Percentiles rank a stretch among this genome's conserved stretches.
Conservation (phyloP, 768 basidiomycete genomes). For the Pseudohyphozyma bogoriensis region DNA sequence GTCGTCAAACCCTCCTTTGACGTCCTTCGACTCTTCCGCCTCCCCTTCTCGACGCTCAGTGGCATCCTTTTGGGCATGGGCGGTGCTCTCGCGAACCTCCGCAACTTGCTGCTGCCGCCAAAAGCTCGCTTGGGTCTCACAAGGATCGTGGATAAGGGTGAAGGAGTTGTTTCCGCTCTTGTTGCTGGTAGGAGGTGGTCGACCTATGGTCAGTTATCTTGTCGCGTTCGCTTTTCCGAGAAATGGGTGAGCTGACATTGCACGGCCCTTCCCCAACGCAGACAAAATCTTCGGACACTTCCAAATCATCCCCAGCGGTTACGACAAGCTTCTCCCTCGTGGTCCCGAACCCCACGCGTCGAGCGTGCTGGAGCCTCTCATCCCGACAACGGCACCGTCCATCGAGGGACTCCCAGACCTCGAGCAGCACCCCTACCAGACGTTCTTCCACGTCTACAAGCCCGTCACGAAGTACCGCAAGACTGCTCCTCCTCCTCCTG, state of each 20-base stretch:
- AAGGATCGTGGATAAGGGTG: constrained; percentile 1
- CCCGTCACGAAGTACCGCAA: constrained; percentile 76
- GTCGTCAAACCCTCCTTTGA: background rate
- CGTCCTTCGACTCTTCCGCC: constrained; percentile 36
- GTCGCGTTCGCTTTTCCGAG: background rate
- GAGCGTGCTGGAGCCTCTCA: constrained; percentile 33
- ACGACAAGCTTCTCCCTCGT: constrained; percentile 43
- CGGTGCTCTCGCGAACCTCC: constrained; percentile 41
- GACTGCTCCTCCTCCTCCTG: constrained; percentile 63
- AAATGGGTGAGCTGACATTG: background rate
- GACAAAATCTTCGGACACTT: constrained; percentile 59
- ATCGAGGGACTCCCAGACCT: constrained; percentile 15
- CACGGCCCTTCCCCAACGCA: constrained; percentile 35
- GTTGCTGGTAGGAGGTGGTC: constrained; percentile 20
- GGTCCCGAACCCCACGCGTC: constrained; percentile 3
- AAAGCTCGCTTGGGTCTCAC: background rate
- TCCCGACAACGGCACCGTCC: constrained; percentile 4
- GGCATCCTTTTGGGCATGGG: constrained; percentile 39
- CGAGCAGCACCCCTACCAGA: constrained; percentile 53
- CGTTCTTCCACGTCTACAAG: constrained; percentile 87
- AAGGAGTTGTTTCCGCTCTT: constrained; percentile 8
- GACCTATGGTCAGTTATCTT: constrained; percentile 17
- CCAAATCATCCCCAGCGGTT: constrained; percentile 62
- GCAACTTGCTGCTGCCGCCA: background rate
- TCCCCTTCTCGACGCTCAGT: constrained; percentile 37